These are phyloP conservation scores for Fraxinus platypoda DNA, from an alignment of 305 asterid species.

Conservation along the genomic window DNA sequence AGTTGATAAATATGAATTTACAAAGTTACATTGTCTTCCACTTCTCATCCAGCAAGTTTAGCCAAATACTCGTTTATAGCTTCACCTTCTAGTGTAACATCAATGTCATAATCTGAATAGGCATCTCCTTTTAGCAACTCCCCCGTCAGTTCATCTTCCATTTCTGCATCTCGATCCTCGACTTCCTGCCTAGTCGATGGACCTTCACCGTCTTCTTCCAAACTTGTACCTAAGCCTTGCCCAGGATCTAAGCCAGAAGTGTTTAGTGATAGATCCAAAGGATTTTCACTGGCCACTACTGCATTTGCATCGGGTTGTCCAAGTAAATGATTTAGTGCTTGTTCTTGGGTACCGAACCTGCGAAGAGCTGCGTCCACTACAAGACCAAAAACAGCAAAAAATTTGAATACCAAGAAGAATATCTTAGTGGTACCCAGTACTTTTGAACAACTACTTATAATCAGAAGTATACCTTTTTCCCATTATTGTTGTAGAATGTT, in stretches of 20 bases:
- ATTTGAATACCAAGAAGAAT: neutral
- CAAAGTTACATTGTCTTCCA: neutral
- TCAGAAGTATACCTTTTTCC: neutral
- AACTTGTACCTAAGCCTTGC: constrained; percentile 22
- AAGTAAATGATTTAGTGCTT: constrained; percentile 51
- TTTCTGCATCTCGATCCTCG: constrained; percentile 58
- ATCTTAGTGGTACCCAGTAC: neutral
- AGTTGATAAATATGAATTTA: neutral
- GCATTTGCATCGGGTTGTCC: constrained; percentile 22
- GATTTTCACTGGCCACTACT: constrained; percentile 14
- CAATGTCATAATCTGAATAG: constrained; percentile 80
- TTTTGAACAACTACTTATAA: neutral
- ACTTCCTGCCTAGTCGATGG: constrained; percentile 18
- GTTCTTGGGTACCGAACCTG: constrained; percentile 42
- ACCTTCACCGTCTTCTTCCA: constrained; percentile 32
- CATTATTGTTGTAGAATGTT: neutral
- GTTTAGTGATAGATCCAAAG: constrained; percentile 15
- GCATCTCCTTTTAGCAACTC: constrained; percentile 68
- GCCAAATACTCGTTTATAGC: constrained; percentile 74
- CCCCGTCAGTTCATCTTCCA: constrained; percentile 76
- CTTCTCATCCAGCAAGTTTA: constrained; percentile 28
- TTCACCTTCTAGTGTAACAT: constrained; percentile 81
- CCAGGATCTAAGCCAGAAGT: constrained; percentile 14
- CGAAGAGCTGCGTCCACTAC: constrained; percentile 60
- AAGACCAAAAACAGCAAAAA: neutral